Conservation (phyloP, 352 stramenopile species). For the Saprolegnia parasitica region DNA sequence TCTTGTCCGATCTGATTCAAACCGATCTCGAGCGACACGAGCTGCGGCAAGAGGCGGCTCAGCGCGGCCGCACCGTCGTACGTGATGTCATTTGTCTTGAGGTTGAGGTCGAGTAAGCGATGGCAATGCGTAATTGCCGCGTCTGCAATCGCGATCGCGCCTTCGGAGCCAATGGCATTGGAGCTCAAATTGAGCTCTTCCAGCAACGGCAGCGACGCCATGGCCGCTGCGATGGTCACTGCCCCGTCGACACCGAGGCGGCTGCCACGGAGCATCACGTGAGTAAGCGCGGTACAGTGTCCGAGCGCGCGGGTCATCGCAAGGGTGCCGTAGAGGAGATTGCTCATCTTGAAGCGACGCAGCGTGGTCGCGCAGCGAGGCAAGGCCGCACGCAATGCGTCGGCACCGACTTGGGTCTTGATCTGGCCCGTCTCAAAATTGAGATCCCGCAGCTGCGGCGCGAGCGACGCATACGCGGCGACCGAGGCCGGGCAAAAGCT, state of each 20-base stretch:
- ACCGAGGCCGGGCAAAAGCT: neutral
- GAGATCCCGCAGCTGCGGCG: neutral
- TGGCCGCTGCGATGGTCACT: neutral
- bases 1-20: neutral
- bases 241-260: conserved; percentile 2
- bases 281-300: neutral
- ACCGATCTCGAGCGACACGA: neutral
- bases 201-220: neutral
- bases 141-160: neutral
- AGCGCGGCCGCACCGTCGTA: neutral
- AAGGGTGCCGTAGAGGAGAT: neutral
- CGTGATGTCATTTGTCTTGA: neutral
- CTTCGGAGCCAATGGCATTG: neutral
- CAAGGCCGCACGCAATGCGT: neutral
- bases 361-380: neutral
- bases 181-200: conserved; percentile 11
- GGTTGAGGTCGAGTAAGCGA: neutral
- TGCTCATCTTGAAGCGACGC: conserved; percentile 8
- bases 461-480: neutral
- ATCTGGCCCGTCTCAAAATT: conserved; percentile 8
- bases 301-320: neutral
- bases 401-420: neutral
- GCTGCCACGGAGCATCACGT: neutral
- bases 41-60: neutral
- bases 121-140: neutral